phyloP scores from a whole-genome alignment of 139 green algal genomes.

The Micromonas pusilla region DNA sequence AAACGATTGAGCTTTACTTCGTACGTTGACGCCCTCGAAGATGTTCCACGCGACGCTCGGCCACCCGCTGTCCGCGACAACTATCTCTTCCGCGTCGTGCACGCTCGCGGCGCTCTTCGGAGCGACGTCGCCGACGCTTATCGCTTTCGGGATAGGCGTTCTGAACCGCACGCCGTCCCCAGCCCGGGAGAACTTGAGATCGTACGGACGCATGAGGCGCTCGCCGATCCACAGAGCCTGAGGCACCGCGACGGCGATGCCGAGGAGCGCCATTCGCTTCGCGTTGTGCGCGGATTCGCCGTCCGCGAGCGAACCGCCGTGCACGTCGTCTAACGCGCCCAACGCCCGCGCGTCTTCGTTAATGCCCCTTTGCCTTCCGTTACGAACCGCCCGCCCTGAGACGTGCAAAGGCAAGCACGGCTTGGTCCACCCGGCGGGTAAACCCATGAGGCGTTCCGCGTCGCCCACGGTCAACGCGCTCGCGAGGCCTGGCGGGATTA shows the following conservation, averaged over 20 bases:
- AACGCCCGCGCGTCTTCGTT: not conserved
- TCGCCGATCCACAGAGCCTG: constrained; percentile 1
- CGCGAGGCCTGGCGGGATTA: too few relatives aligned
- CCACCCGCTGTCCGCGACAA: too few relatives aligned
- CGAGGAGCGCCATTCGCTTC: constrained; percentile 11
- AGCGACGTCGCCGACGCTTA: not conserved
- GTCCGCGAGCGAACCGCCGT: not conserved
- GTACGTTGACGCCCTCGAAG: too few relatives aligned
- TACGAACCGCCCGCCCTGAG: too few relatives aligned
- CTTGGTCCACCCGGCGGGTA: not conserved
- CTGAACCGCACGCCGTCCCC: not conserved
- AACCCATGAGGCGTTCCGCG: constrained; percentile 14
- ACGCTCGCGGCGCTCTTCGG: not conserved
- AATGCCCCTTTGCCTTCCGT: too few relatives aligned
- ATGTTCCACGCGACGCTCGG: too few relatives aligned
- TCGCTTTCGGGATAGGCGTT: not conserved
- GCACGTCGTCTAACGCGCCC: too few relatives aligned
- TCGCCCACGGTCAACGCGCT: not conserved
- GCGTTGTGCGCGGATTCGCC: not conserved
- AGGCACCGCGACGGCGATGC: not conserved
- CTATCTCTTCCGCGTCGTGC: too few relatives aligned
- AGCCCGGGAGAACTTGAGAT: not conserved
- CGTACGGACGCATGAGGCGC: not conserved
- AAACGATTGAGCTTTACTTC: not conserved
- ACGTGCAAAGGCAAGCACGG: constrained; percentile 6